Base-by-base conservation (phyloP, 176 grass and related monocot species). In the Avena eriantha region DNA sequence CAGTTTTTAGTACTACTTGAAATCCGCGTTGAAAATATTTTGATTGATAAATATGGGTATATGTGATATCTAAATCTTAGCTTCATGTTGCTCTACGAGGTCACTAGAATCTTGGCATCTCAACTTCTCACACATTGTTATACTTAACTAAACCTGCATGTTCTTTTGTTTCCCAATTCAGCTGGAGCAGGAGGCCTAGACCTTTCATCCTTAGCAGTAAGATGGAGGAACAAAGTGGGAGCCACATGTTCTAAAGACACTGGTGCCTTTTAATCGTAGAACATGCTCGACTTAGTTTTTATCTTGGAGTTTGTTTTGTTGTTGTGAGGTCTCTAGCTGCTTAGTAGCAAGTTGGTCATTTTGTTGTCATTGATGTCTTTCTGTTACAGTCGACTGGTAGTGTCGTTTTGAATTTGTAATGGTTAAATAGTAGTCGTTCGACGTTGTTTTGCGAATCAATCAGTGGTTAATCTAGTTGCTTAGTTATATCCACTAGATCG, bases 141-240 rank as follows among this genome's bases (percentile, higher is more conserved):
- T 59, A 66, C 21, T n/a, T 43, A 7, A 75, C 65, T 3, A 14
- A 53, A 76, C 53, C 84, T 16, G 69, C 3, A 10, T 65, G 22
- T 43, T 54, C 24, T 84, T 82, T 22, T 79, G 16, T 75, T 85
- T 48, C 71, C 21, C 39, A 49, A 81, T 90, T 87, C 82, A 96
- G 89, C 76, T 96, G 59, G 85, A 92, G 83, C 75, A 83, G 49
- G 60, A 79, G 59, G 67, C 87, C 45, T 61, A 80, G 13, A 77
- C 49, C 70, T 63, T 69, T 8, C 69, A 69, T 10, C 80, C 72
- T 48, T 88, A 92, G 22, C 13, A 88, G 55, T 87, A 76, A 84
- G 80, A 10, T 46, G 18, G 55, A 64, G 60, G 10, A 35, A 71
- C 7, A 17, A 69, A 43, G 0, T 16, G 3, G 29, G 39, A 79